Conservation (phyloP, 352 stramenopile genomes). For the Phytophthora chlamydospora region DNA sequence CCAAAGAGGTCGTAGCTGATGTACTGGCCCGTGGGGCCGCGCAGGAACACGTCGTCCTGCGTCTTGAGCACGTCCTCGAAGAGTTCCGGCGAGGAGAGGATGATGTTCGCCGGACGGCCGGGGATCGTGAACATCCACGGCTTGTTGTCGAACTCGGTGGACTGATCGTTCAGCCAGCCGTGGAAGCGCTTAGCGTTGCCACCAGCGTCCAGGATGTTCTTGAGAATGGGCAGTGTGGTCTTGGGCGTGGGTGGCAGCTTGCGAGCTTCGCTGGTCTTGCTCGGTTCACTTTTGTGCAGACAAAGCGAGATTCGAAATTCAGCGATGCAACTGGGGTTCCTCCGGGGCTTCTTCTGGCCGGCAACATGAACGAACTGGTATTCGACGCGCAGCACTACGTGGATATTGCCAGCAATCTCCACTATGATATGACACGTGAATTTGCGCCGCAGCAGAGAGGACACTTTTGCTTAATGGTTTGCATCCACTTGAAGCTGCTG, state of each 20-base stretch:
- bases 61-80: constrained; percentile 57
- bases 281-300: constrained; percentile 27
- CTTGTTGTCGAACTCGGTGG: constrained; percentile 37
- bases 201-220: constrained; percentile 38
- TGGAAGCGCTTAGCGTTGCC: constrained; percentile 41
- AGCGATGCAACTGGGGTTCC: neutral
- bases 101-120: constrained; percentile 36
- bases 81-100: constrained; percentile 38
- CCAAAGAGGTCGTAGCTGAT: constrained; percentile 60
- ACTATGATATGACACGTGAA: too few relatives aligned
- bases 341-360: too few relatives aligned
- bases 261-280: constrained; percentile 20
- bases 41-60: constrained; percentile 69
- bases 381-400: too few relatives aligned
- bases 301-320: constrained; percentile 30
- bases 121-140: constrained; percentile 49
- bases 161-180: constrained; percentile 54
- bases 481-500: too few relatives aligned
- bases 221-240: constrained; percentile 42
- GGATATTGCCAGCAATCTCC: too few relatives aligned
- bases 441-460: too few relatives aligned
- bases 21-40: constrained; percentile 43
- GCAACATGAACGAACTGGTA: too few relatives aligned
- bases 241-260: constrained; percentile 32
- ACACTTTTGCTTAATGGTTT: too few relatives aligned